These are phyloP conservation scores for Fusarium paranaense DNA, from an alignment of 2,329 filamentous ascomycete species.

Conservation along the genomic window DNA sequence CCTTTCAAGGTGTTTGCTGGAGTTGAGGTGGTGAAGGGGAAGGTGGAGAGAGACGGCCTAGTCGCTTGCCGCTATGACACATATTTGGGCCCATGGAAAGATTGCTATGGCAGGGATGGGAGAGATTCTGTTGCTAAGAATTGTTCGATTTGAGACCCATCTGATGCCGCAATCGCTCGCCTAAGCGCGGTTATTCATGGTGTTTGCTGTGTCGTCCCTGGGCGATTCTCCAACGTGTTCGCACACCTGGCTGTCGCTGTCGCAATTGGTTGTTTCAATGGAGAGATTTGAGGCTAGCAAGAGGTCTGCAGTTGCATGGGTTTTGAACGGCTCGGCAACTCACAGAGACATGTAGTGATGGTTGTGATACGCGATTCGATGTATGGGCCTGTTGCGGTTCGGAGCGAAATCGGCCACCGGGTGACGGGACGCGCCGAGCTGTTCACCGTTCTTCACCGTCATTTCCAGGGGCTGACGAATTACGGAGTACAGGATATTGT, in stretches of 20 bases:
- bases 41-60: constrained; percentile 8
- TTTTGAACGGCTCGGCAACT: neutral
- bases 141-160: constrained; percentile 31
- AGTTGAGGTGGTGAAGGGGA: constrained; percentile 7
- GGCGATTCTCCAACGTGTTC: neutral
- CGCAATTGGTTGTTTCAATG: neutral
- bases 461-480: constrained; percentile 7
- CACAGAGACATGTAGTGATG: neutral
- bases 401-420: constrained; percentile 7
- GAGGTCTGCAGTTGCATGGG: neutral
- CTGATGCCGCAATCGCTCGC: constrained; percentile 23
- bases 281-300: neutral
- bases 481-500: neutral
- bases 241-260: neutral
- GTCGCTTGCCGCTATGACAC: constrained; percentile 31
- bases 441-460: constrained; percentile 17
- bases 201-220: constrained; percentile 5
- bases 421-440: constrained; percentile 3
- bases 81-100: constrained; percentile 17
- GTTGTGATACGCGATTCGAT: neutral
- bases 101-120: constrained; percentile 30
- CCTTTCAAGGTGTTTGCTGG: constrained; percentile 1
- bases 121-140: constrained; percentile 37
- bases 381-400: neutral
- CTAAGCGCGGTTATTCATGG: constrained; percentile 32